Evolutionary conservation across 2,329 filamentous ascomycete genomes (phyloP), one percentile per base, ranked within the genome.

Genomic region (Geoglossum cookeanum): DNA sequence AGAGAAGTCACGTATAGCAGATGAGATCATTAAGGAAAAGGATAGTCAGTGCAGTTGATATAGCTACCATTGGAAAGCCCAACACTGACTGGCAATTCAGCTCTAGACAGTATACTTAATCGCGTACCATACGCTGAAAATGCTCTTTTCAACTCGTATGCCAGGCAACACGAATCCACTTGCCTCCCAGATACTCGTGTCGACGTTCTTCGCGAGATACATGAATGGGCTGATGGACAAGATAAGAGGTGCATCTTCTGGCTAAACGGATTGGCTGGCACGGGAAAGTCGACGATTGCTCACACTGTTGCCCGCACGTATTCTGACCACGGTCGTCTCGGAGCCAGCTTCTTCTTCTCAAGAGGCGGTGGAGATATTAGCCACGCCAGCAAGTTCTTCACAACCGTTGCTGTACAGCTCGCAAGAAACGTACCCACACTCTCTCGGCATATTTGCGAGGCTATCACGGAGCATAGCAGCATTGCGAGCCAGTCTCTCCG

Each of bases 261-360:
- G 69, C 62, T 72, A 6, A 64, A 64, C n/a, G 68, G 69, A 8
- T 64, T 68, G 63, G 68, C 68, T 3, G 69, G 69, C n/a, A 68
- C 64, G 5, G 66, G 67, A 37, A 69, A 68, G 56, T 68, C 67
- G 1, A 70, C 68, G 1, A 65, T 71, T 55, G 63, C 68, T 32
- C 63, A 66, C n/a, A 70, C 66, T 8, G 57, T 71, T 15, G 65
- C 68, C 33, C 59, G 59, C n/a, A 58, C 13, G 4, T 56, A 65
- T 32, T 57, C 58, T 11, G 57, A 63, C 1, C 58, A 59, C 6
- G 42, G 59, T 5, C 27, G 59, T 17, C 64, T 71, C 47, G 66
- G 64, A 22, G 68, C 67, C 2, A 71, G 67, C 58, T 75, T 75
- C 60, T 74, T 74, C 63, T 76, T 75, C 62, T 72, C 72, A 56